Evolutionary conservation across 2,329 filamentous ascomycete species (phyloP), one percentile per base, ranked within the genome.

Genomic region (Fusarium sambucinum): DNA sequence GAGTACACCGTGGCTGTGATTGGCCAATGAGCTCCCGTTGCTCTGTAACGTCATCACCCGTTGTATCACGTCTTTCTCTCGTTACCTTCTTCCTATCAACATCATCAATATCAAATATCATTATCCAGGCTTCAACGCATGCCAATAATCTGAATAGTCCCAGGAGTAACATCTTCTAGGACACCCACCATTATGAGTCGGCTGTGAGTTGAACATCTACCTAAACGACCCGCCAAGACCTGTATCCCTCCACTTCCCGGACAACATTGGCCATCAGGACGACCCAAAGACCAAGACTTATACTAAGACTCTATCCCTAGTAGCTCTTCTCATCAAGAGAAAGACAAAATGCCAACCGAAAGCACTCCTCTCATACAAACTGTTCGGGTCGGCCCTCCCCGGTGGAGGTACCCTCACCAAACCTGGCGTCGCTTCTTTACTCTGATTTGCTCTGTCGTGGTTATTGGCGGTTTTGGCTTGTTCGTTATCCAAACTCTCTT

Each of bases 361-460:
- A 83, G 82, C 58, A 91, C 89, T 51, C 90, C 91, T 59, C 84
- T 93, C 71, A 85, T 93, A 65, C 84, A 88, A 72, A 89, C 86
- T 52, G 86, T 92, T 61, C 84, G 76, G 19, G 82, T 90, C 70
- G 83, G 82, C 60, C 77, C 85, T 65, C 81, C 82, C 62, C 82
- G 82, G 72, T 82, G 79, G 67, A 82, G 88, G 70, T 89, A 89
- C 72, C 82, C 82, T 44, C 88, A 91, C 70, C 83, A 86, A 68
- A 85, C 84, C 29, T 76, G 89, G 45, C 88, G 90, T 51, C 87
- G 89, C 59, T 87, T 91, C 77, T 92, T 89, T 76, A 90, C 88
- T 41, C 82, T 92, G 58, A 83, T 86, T 23, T 80, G 87, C 48
- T 79, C 85, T 32, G 89, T 86, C 14, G 80, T 87, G 11, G 75